Conservation (phyloP, 202 grass and related monocot genomes). For the Dendrocalamus latiflorus region DNA sequence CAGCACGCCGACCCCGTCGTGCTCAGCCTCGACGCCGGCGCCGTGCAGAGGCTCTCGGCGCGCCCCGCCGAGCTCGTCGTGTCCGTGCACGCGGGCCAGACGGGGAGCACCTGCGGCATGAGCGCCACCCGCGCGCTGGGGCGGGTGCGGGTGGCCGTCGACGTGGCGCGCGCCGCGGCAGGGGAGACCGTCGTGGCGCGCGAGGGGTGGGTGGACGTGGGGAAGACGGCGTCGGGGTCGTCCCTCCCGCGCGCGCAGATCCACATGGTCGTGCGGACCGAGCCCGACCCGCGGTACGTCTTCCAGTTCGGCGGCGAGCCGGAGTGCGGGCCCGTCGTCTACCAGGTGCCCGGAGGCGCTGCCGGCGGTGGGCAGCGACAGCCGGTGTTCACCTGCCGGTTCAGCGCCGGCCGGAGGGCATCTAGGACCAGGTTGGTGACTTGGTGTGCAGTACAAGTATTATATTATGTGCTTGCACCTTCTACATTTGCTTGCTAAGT, state of each 20-base stretch:
- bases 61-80: constrained; percentile 54
- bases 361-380: constrained; percentile 53
- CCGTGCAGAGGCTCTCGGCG: constrained; percentile 47
- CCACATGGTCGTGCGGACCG: constrained; percentile 71
- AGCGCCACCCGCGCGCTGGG: constrained; percentile 46
- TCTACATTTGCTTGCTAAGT: constrained; percentile 22
- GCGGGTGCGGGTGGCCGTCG: constrained; percentile 45
- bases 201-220: constrained; percentile 70
- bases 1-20: constrained; percentile 42
- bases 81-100: constrained; percentile 59
- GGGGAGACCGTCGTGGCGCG: constrained; percentile 52
- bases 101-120: constrained; percentile 49
- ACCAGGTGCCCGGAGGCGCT: constrained; percentile 65
- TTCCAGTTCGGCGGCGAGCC: constrained; percentile 96
- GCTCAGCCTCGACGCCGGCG: constrained; percentile 64
- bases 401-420: constrained; percentile 59
- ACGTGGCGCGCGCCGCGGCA: constrained; percentile 41
- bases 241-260: constrained; percentile 42
- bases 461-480: neutral
- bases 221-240: constrained; percentile 13
- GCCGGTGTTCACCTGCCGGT: constrained; percentile 92
- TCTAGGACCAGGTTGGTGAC: constrained; percentile 53
- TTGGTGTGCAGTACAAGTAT: neutral
- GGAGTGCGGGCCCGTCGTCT: constrained; percentile 88
- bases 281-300: constrained; percentile 86